phyloP scores from a whole-genome alignment of 75 land plant species.

The Selaginella tamariscina region DNA sequence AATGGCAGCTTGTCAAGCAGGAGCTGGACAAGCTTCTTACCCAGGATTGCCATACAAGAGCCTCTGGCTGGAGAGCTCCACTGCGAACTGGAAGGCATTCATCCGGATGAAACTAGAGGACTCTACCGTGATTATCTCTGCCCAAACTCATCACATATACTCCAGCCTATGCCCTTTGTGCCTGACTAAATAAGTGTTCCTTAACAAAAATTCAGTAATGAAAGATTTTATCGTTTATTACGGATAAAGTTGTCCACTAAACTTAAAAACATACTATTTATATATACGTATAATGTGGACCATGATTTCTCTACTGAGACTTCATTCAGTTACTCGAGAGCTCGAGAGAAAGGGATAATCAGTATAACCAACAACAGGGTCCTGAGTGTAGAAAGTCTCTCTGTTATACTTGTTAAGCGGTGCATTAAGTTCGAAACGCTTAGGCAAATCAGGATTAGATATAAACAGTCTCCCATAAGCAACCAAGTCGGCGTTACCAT shows the following conservation, averaged over 20 bases:
- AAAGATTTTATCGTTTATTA: too few species aligned
- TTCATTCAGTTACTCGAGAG: too few species aligned
- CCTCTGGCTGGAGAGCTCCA: background rate
- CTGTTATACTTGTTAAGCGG: slow-evolving; percentile 31
- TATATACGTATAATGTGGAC: too few species aligned
- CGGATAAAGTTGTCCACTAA: too few species aligned
- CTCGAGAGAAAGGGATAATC: slow-evolving; percentile 35
- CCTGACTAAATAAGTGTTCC: too few species aligned
- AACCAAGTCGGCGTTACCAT: slow-evolving; percentile 47
- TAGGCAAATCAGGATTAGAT: slow-evolving; percentile 37
- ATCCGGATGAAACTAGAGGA: background rate
- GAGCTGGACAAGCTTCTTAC: background rate
- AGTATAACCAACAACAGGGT: slow-evolving; percentile 34
- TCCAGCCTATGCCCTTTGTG: too few species aligned
- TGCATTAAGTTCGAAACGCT: slow-evolving; percentile 26
- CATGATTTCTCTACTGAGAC: too few species aligned
- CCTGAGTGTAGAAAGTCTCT: slow-evolving; percentile 24
- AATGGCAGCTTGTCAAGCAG: background rate
- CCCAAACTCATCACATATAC: background rate
- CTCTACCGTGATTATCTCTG: background rate
- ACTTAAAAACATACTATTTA: too few species aligned
- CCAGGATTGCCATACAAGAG: background rate
- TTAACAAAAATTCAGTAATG: too few species aligned
- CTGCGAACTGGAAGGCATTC: background rate
- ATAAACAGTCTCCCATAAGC: slow-evolving; percentile 34